Conservation (phyloP, 2,329 filamentous ascomycete species). For the Stylonectria norvegica region DNA sequence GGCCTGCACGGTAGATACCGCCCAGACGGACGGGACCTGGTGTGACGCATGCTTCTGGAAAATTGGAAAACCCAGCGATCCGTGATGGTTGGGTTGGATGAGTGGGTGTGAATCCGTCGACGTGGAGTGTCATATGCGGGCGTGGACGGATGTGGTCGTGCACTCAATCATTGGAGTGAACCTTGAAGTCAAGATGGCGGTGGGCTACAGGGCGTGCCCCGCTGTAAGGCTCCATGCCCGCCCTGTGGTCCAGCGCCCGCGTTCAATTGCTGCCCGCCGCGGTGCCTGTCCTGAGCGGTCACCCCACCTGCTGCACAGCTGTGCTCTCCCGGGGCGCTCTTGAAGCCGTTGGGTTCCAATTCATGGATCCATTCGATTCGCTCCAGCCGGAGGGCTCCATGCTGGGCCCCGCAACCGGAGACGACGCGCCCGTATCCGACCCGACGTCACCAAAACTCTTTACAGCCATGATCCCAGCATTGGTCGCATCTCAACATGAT, state of each 20-base stretch:
- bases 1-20: conserved; percentile 18
- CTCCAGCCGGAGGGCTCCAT: no score
- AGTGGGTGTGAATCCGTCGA: not conserved
- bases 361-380: no score
- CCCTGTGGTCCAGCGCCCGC: no score
- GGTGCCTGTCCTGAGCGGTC: no score
- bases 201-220: no score
- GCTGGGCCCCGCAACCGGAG: no score
- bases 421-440: not conserved
- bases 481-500: not conserved
- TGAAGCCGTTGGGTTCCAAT: no score
- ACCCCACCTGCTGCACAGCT: no score
- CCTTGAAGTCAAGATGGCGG: no score
- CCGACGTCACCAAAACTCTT: not conserved
- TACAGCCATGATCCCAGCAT: not conserved
- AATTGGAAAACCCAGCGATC: not conserved
- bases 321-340: no score
- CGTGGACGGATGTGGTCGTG: not conserved
- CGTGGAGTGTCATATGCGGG: not conserved
- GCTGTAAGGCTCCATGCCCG: no score
- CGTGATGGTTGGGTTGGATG: not conserved
- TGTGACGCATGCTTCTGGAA: conserved; percentile 16
- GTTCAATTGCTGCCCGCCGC: no score
- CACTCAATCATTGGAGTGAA: not conserved
- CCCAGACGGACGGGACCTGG: conserved; percentile 27